Evolutionary conservation across 1,139 yeast genomes (phyloP), one percentile per base, ranked within the genome.

Genomic region (Scheffersomyces quercinus): DNA sequence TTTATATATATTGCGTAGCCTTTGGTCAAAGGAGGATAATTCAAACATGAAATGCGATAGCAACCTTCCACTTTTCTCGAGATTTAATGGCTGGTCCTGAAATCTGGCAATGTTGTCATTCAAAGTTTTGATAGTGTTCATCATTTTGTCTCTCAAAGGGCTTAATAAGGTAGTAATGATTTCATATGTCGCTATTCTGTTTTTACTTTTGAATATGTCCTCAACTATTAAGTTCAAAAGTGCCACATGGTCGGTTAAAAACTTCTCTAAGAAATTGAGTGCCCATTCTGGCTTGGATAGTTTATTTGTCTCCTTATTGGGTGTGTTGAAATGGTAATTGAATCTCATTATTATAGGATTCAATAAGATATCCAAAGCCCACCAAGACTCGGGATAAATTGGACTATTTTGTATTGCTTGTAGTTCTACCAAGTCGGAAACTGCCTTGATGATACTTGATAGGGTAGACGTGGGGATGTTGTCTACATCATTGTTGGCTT

Each of bases 251-350:
- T 77, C 73, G 12, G 69, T 68, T 15, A 87, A 52, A 44, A 81
- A 78, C 13, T 75, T 73, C 45, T 76, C 73, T 15, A 81, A 60
- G 53, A 78, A 88, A 28, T 69, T 70, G 47, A 85, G 74, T n/a
- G 85, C 81, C 85, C 91, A 84, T 59, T 88, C 96, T 0, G 96
- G 96, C 55, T 83, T 84, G 44, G 87, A 85, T 31, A 83, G 62
- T 45, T 83, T 75, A 54, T 85, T 86, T 0, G 95, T 86, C 14
- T 82, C 84, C 38, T 70, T 72, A 16, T 73, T 70, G 0, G 66
- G 48, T 11, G 75, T 64, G 45, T 81, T 82, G 62, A 91, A 91
- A 63, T 91, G 97, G 64, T 76, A 91, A 36, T 78, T 73, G 58
- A 90, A 88, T 45, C 93, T 76, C 11, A 79, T 60, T 20, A 70